Conservation (phyloP, 73 alveolate genomes). For the Urostyla sp. region DNA sequence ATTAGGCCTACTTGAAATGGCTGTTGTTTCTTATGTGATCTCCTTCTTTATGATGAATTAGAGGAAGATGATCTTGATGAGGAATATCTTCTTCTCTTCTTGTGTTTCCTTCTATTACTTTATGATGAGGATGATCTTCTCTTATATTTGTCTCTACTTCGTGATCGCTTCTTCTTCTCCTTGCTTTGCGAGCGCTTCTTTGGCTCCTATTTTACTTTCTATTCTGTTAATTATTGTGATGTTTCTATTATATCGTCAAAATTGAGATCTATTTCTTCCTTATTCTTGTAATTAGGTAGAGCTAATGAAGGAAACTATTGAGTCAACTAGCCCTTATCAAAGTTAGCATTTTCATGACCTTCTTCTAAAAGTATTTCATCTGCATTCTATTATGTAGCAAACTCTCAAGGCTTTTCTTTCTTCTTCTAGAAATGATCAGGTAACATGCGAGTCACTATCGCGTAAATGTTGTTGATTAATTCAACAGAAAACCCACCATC, state of each 20-base stretch:
- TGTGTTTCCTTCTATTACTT: neutral
- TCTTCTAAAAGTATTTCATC: constrained; percentile 24
- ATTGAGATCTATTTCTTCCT: constrained; percentile 31
- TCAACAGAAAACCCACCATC: constrained; percentile 82
- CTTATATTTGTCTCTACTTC: constrained; percentile 59
- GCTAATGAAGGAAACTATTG: constrained; percentile 64
- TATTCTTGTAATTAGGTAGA: constrained; percentile 53
- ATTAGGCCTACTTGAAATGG: constrained; percentile 69
- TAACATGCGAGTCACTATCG: constrained; percentile 47
- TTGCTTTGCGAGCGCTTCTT: constrained; percentile 17
- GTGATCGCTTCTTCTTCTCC: neutral
- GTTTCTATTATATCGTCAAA: neutral
- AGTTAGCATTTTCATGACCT: constrained; percentile 26
- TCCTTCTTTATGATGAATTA: too few relatives aligned
- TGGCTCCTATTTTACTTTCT: constrained; percentile 10
- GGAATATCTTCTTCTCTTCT: neutral
- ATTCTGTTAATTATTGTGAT: neutral
- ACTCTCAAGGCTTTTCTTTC: neutral
- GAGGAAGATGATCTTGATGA: too few relatives aligned
- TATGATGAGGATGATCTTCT: neutral
- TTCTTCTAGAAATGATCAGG: constrained; percentile 9
- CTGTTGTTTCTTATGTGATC: neutral
- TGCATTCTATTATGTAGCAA: neutral
- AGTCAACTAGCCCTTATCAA: constrained; percentile 33
- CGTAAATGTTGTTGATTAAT: constrained; percentile 56